These are phyloP conservation scores for Pyronema domesticum DNA, from an alignment of 495 filamentous ascomycete species.

Conservation along the genomic window DNA sequence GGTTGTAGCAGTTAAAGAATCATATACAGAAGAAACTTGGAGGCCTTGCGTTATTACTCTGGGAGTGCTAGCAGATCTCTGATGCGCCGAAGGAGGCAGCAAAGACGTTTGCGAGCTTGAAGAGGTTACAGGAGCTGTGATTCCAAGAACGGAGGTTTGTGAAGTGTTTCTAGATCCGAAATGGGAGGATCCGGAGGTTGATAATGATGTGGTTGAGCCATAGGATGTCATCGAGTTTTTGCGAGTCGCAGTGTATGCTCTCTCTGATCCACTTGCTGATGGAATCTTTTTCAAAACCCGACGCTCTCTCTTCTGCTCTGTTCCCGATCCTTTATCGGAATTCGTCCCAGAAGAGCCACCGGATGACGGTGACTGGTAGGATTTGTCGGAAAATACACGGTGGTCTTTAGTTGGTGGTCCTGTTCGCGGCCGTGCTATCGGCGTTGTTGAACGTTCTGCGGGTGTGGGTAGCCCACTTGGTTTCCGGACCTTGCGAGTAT, in stretches of 20 bases:
- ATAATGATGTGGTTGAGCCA: slow-evolving; percentile 16
- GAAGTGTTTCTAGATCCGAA: slow-evolving; percentile 16
- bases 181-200: slow-evolving; percentile 16
- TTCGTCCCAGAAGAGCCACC: background rate
- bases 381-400: slow-evolving; percentile 1
- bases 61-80: slow-evolving; percentile 11
- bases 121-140: slow-evolving; percentile 19
- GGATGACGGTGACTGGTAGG: background rate
- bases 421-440: slow-evolving; percentile 1
- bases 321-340: background rate
- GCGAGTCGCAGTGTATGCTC: slow-evolving; percentile 8
- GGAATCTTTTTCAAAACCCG: background rate
- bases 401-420: slow-evolving; percentile 4
- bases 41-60: slow-evolving; percentile 15
- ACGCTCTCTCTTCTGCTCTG: background rate
- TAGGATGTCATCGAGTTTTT: slow-evolving; percentile 17
- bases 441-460: background rate
- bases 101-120: slow-evolving; percentile 4
- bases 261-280: background rate
- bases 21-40: slow-evolving; percentile 8
- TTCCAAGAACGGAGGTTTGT: slow-evolving; percentile 21
- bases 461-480: slow-evolving; percentile 2
- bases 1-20: slow-evolving; percentile 13
- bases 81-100: slow-evolving; percentile 8
- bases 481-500: background rate